A percentile compares a stretch with the other conserved stretches of the same genome.
These are phyloP conservation scores for Anthracocystis walkeri DNA, from an alignment of 1,284 basidiomycete genomes.

Conservation along the genomic window DNA sequence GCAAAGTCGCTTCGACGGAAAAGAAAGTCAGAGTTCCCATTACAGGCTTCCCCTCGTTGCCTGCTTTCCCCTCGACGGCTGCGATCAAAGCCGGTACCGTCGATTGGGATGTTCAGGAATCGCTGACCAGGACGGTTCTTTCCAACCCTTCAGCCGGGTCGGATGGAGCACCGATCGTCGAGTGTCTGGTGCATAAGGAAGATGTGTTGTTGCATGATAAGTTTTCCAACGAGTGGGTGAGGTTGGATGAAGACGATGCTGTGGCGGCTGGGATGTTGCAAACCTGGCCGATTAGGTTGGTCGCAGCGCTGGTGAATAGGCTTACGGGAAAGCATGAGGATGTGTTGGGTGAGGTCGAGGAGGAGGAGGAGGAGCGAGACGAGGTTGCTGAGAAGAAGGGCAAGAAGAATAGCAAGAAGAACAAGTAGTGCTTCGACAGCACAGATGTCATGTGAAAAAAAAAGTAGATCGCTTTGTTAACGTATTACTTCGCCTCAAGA, in stretches of 20 bases:
- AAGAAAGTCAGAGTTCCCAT: constrained; percentile 66
- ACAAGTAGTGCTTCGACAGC: constrained; percentile 13
- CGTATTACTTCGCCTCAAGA: too few relatives aligned
- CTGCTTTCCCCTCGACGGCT: constrained; percentile 29
- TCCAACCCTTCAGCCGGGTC: constrained; percentile 13
- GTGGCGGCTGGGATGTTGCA: constrained; percentile 20
- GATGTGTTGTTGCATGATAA: constrained; percentile 53
- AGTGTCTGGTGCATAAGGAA: constrained; percentile 49
- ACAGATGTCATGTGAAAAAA: too few relatives aligned
- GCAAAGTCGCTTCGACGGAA: constrained; percentile 30
- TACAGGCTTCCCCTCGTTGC: constrained; percentile 53
- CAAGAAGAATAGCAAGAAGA: constrained; percentile 12
- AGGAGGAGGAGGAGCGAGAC: constrained; percentile 10
- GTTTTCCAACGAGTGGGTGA: constrained; percentile 49
- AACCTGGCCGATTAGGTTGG: constrained; percentile 53
- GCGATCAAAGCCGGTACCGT: constrained; percentile 35
- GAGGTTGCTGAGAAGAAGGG: constrained; percentile 4
- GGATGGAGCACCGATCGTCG: constrained; percentile 44
- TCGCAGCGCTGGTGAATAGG: constrained; percentile 28
- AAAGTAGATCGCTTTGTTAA: too few relatives aligned
- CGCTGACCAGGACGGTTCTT: constrained; percentile 41
- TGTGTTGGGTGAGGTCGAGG: constrained; percentile 23
- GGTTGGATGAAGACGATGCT: constrained; percentile 50
- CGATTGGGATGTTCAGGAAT: constrained; percentile 64
- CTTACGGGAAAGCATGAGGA: constrained; percentile 32